Percentiles rank a stretch among this genome's conserved stretches.
Evolutionary conservation across 495 filamentous ascomycete genomes (phyloP).

Genomic region (Tuber calosporum): DNA sequence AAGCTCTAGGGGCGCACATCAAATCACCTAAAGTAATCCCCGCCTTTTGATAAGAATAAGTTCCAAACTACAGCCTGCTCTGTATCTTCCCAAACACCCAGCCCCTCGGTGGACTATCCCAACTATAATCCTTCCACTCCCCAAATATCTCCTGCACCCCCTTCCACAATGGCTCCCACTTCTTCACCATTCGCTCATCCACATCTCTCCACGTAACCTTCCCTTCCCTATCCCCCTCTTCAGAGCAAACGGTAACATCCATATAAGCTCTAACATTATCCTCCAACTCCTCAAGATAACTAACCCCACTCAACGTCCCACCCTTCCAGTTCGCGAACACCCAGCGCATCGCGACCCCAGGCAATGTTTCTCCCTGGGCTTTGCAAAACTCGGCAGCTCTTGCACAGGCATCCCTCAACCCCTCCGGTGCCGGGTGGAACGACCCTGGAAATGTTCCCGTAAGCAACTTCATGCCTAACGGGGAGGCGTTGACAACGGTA

Average conservation of each 20-base stretch:
- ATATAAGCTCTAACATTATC: slow-evolving; percentile 46
- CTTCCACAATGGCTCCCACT: slow-evolving; percentile 50
- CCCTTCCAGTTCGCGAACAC: slow-evolving; percentile 76
- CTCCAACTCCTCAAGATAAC: slow-evolving; percentile 45
- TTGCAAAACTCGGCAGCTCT: slow-evolving; percentile 53
- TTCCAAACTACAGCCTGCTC: slow-evolving; percentile 13
- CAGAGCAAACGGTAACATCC: slow-evolving; percentile 9
- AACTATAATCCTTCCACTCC: slow-evolving; percentile 57
- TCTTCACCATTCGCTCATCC: slow-evolving; percentile 33
- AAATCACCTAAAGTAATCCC: background rate
- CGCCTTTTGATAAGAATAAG: background rate
- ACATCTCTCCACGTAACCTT: slow-evolving; percentile 6
- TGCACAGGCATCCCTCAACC: slow-evolving; percentile 56
- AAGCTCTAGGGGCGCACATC: background rate
- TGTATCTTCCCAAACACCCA: slow-evolving; percentile 44
- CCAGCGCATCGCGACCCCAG: slow-evolving; percentile 76
- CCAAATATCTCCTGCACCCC: slow-evolving; percentile 54
- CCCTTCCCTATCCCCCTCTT: slow-evolving; percentile 12
- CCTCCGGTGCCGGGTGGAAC: slow-evolving; percentile 77
- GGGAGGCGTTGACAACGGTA: slow-evolving; percentile 78
- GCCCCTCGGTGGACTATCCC: slow-evolving; percentile 53
- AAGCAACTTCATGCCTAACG: slow-evolving; percentile 82
- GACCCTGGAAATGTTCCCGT: slow-evolving; percentile 65
- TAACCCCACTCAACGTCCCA: slow-evolving; percentile 47
- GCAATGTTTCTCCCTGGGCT: slow-evolving; percentile 61